Base-by-base conservation (phyloP, 208 protist species). In the Jaenimonas drosophilae region DNA sequence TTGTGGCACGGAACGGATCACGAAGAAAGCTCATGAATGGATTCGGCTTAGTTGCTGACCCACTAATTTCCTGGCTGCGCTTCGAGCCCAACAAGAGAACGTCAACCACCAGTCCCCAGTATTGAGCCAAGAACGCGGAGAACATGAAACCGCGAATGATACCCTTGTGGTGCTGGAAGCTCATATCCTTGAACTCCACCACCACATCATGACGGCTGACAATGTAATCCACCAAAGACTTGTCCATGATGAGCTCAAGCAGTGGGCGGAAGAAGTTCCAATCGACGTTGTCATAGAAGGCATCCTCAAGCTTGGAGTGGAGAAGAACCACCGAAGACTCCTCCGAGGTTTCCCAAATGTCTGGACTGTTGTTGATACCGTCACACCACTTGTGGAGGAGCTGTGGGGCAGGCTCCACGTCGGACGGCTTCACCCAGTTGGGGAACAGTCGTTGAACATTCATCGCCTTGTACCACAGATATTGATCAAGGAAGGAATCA, bases 101-200 rank as follows among this genome's bases (percentile, higher is more conserved):
- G 74, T 99, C 99, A 26, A 99, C 68, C 16, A 99, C 69, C 14
- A 99, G 86, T 6, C 98, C 98, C 88, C 99, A 99, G 75, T 96
- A 99, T 81, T 99, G 98, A 49, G 97, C 68, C 39, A 99, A 88
- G 75, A 99, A 99, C 0, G 96, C 94, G 14, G 97, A 91, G 66
- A 99, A 99, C 90, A 99, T 98, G 30, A 99, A 96, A 32, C 99
- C 99, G 52, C 98, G 87, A 45, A 99, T 91, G 7, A 99, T 50
- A 30, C 98, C 98, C 64, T 99, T 99, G 26, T 84, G 91, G 69
- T 99, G 99, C 45, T 97, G 95, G 76, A 99, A 98, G 66, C 85
- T 98, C 98, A 99, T 99, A 76, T 99, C 99, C 82, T 99, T 99
- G 76, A 98, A 99, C 63, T 91, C 96, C 17, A 99, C 70, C 1